phyloP scores from a whole-genome alignment of 768 basidiomycete genomes.

The Cystobasidium ongulense region DNA sequence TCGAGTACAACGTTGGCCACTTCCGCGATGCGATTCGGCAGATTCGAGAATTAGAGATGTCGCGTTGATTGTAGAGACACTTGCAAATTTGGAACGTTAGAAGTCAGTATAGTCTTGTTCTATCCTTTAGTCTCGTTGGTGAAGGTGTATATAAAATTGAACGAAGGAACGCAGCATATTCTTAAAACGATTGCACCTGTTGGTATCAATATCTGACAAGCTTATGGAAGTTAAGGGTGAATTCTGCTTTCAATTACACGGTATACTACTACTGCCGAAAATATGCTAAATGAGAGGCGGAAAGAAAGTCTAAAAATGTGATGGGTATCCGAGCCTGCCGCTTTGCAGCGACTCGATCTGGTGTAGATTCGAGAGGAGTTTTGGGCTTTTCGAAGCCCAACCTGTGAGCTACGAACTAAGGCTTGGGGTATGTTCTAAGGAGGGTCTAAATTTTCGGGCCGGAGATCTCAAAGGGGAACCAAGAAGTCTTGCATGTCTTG shows the following conservation, averaged over 20 bases:
- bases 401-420: not conserved
- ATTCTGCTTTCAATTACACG: not conserved
- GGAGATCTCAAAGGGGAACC: no score
- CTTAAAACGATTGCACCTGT: not conserved
- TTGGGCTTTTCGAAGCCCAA: not conserved
- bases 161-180: no score
- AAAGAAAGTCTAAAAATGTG: not conserved
- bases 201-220: not conserved
- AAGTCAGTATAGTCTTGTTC: not conserved
- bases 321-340: not conserved
- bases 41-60: conserved; percentile 62
- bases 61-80: not conserved
- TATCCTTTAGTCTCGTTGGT: no score
- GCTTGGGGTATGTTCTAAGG: not conserved
- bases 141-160: no score
- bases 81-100: not conserved
- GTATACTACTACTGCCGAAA: not conserved
- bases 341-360: no score
- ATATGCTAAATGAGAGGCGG: not conserved
- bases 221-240: not conserved
- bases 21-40: conserved; percentile 74
- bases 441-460: no score
- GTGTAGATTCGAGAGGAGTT: no score
- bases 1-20: conserved; percentile 81
- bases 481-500: no score